Conservation (phyloP, 2,329 filamentous ascomycete species). For the Fusarium domesticum region DNA sequence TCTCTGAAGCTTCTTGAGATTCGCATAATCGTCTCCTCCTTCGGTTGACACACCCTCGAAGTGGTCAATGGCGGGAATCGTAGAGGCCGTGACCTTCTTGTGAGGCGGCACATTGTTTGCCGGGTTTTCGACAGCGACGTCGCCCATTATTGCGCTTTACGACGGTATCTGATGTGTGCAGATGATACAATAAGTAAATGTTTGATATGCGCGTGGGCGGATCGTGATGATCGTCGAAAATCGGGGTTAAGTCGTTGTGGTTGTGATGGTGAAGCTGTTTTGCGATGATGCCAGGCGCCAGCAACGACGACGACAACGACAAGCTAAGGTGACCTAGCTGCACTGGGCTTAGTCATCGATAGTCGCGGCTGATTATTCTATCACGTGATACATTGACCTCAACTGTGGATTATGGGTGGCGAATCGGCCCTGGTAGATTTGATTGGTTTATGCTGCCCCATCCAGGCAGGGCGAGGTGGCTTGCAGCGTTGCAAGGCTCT, state of each 20-base stretch:
- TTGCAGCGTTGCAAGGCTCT: constrained; percentile 18
- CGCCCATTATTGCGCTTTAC: constrained; percentile 64
- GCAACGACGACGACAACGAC: constrained; percentile 30
- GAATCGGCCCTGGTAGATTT: background rate
- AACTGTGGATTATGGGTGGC: background rate
- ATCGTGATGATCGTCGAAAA: constrained; percentile 11
- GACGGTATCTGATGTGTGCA: constrained; percentile 1
- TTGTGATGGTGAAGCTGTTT: constrained; percentile 26
- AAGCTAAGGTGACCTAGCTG: constrained; percentile 24
- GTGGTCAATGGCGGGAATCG: constrained; percentile 85
- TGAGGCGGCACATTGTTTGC: constrained; percentile 70
- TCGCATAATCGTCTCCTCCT: constrained; percentile 88
- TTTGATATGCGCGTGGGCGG: background rate
- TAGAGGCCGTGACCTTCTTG: constrained; percentile 74
- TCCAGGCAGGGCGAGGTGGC: constrained; percentile 14
- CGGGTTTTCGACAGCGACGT: constrained; percentile 81
- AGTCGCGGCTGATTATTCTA: background rate
- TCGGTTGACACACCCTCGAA: constrained; percentile 81
- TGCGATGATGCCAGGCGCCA: constrained; percentile 29
- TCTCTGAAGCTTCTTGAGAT: constrained; percentile 92
- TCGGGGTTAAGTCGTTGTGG: constrained; percentile 11
- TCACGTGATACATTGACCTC: constrained; percentile 19
- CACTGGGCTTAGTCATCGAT: constrained; percentile 25
- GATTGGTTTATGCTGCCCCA: constrained; percentile 16
- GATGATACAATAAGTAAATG: background rate